These are phyloP conservation scores for Pueraria montana DNA, from an alignment of 306 rosid genomes.

Conservation along the genomic window DNA sequence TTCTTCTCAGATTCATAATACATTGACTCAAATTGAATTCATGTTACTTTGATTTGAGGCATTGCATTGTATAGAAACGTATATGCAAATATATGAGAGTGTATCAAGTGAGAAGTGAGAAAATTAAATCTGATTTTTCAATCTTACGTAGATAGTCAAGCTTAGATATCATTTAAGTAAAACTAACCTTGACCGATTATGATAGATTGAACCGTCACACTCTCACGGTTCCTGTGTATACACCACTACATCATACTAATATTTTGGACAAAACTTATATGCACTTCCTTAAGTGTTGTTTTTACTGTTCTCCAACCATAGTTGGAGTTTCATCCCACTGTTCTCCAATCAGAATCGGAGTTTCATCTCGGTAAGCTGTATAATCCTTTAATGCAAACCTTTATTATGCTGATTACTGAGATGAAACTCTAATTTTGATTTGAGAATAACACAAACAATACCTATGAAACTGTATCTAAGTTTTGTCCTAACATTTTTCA, in stretches of 20 bases:
- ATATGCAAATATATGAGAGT: neutral
- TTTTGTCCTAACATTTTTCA: slow-evolving; percentile 14
- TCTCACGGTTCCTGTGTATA: neutral
- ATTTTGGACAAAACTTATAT: neutral
- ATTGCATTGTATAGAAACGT: neutral
- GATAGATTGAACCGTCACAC: neutral
- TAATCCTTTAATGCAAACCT: neutral
- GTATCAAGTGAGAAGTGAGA: neutral
- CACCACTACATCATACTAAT: neutral
- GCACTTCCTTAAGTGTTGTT: neutral
- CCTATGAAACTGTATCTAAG: neutral
- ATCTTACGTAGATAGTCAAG: neutral
- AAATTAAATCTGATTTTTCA: neutral
- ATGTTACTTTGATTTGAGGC: slow-evolving; percentile 19
- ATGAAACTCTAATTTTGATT: neutral
- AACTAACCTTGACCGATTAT: neutral
- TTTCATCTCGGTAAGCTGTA: neutral
- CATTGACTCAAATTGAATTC: neutral
- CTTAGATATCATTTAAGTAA: neutral
- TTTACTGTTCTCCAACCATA: neutral
- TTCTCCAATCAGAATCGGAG: neutral
- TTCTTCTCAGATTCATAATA: neutral
- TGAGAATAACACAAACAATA: neutral
- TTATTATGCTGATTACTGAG: neutral
- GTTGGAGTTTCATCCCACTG: neutral